Conservation (phyloP, 495 filamentous ascomycete genomes). For the Aspergillus saccharolyticus region DNA sequence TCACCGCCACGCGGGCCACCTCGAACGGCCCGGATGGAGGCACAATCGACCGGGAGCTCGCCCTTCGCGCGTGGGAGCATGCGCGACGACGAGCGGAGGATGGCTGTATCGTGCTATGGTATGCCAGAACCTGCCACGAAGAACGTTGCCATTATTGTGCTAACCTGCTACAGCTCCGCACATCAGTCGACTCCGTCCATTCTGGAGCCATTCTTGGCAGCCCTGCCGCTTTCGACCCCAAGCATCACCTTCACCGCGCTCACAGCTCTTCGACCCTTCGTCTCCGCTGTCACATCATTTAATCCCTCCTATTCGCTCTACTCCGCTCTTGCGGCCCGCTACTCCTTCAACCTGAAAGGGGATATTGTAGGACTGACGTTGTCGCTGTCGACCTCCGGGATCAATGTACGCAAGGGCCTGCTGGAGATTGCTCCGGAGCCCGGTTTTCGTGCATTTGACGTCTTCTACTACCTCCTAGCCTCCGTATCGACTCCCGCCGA, state of each 20-base stretch:
- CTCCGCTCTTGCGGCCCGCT: slow-evolving; percentile 70
- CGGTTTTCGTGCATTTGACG: slow-evolving; percentile 93
- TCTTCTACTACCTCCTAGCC: slow-evolving; percentile 94
- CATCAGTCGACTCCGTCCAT: slow-evolving; percentile 85
- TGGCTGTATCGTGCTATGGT: slow-evolving; percentile 89
- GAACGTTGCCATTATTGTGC: slow-evolving; percentile 11
- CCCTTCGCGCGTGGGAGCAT: slow-evolving; percentile 90
- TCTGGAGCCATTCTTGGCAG: slow-evolving; percentile 71
- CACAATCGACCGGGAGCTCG: slow-evolving; percentile 74
- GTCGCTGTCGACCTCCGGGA: slow-evolving; percentile 78
- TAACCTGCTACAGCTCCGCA: slow-evolving; percentile 56
- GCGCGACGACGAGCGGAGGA: slow-evolving; percentile 91
- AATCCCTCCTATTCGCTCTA: slow-evolving; percentile 84
- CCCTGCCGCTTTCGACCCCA: slow-evolving; percentile 74
- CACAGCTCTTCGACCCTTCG: slow-evolving; percentile 74
- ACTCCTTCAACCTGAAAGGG: slow-evolving; percentile 77
- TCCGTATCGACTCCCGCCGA: slow-evolving; percentile 86
- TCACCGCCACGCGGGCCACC: slow-evolving; percentile 64
- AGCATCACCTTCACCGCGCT: slow-evolving; percentile 68
- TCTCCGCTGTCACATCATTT: slow-evolving; percentile 78
- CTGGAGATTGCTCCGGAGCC: slow-evolving; percentile 72
- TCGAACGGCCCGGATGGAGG: slow-evolving; percentile 65
- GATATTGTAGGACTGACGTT: slow-evolving; percentile 70
- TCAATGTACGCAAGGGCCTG: slow-evolving; percentile 78
- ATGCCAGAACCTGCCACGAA: slow-evolving; percentile 22